Evolutionary conservation across 148 eudicot genomes (phyloP).

Genomic region (Silene conica): DNA sequence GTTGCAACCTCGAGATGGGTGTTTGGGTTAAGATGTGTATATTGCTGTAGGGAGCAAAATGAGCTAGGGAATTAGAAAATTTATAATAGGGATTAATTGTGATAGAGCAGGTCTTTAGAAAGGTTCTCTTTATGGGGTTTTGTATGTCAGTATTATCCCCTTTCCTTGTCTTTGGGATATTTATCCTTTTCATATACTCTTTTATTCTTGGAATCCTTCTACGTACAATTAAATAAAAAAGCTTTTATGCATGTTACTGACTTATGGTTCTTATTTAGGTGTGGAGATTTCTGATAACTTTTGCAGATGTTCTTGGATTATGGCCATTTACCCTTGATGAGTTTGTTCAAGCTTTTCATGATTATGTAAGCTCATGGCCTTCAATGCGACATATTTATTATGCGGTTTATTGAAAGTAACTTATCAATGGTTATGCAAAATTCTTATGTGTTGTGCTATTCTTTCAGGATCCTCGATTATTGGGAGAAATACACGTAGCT

Average conservation of each 20-base stretch:
- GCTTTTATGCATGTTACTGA: slow-evolving; percentile 1
- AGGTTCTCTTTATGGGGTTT: too few relatives aligned
- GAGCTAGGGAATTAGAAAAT: background rate
- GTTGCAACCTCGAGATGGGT: background rate
- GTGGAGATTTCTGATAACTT: slow-evolving; percentile 84
- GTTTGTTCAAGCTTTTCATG: slow-evolving; percentile 88
- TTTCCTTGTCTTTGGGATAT: too few relatives aligned
- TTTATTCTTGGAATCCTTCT: too few relatives aligned
- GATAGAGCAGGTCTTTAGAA: too few relatives aligned
- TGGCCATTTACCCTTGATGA: slow-evolving; percentile 98
- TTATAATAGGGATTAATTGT: too few relatives aligned
- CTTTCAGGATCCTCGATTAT: slow-evolving; percentile 69
- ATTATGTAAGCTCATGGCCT: slow-evolving; percentile 55
- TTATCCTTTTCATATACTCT: too few relatives aligned
- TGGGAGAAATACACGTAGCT: slow-evolving; percentile 83
- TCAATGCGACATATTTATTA: background rate
- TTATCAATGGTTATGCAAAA: background rate
- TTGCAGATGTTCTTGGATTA: slow-evolving; percentile 81
- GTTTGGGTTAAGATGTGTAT: background rate
- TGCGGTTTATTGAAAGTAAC: background rate
- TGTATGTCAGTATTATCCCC: too few relatives aligned
- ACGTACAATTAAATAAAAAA: background rate
- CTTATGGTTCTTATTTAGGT: slow-evolving; percentile 40
- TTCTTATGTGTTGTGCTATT: slow-evolving; percentile 7
- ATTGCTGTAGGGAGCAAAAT: background rate